phyloP scores from a whole-genome alignment of 2,329 filamentous ascomycete genomes.

The Curvularia lunata region DNA sequence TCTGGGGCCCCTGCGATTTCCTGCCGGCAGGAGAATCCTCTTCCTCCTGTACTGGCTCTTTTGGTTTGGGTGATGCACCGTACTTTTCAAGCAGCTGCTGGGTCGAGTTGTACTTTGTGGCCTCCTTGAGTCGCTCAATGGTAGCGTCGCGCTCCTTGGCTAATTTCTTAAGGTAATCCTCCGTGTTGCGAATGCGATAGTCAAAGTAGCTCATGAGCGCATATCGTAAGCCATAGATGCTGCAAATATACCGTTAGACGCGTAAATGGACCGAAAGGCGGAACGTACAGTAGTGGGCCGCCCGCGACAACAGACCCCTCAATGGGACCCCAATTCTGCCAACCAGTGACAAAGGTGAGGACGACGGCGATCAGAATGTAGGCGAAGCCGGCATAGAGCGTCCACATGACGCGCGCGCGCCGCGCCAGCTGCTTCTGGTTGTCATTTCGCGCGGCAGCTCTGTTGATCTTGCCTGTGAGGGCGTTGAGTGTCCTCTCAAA shows the following conservation, averaged over 20 bases:
- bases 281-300: slow-evolving; percentile 74
- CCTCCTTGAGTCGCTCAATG: slow-evolving; percentile 92
- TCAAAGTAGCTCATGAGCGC: slow-evolving; percentile 74
- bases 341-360: slow-evolving; percentile 82
- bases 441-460: slow-evolving; percentile 76
- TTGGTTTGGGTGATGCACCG: slow-evolving; percentile 62
- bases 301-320: slow-evolving; percentile 82
- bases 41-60: slow-evolving; percentile 47
- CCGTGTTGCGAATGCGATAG: slow-evolving; percentile 75
- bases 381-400: slow-evolving; percentile 86
- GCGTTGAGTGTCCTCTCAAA: slow-evolving; percentile 91
- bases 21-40: slow-evolving; percentile 37
- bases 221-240: slow-evolving; percentile 79
- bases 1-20: slow-evolving; percentile 41
- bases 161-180: slow-evolving; percentile 72
- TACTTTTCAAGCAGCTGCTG: slow-evolving; percentile 94
- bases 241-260: slow-evolving; percentile 49
- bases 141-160: slow-evolving; percentile 82
- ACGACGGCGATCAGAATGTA: slow-evolving; percentile 89
- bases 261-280: background rate
- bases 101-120: slow-evolving; percentile 95
- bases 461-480: slow-evolving; percentile 81
- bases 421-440: slow-evolving; percentile 73
- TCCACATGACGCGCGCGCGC: slow-evolving; percentile 83
- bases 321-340: slow-evolving; percentile 73